A percentile compares a stretch with the other conserved stretches of the same genome.
These are phyloP conservation scores for Silene uniflora DNA, from an alignment of 148 eudicot species.

Conservation along the genomic window DNA sequence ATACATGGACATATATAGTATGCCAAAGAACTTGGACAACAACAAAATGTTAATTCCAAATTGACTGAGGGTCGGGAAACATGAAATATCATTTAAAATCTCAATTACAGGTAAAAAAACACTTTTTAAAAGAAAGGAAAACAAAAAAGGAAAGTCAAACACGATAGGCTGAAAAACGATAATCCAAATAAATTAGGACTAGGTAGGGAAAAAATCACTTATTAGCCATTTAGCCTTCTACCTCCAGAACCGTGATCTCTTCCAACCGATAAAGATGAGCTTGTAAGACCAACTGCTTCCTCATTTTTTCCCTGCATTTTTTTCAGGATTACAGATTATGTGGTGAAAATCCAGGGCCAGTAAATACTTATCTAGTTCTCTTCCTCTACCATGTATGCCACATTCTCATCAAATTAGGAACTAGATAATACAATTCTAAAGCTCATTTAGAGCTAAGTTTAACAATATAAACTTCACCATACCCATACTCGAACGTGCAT, in stretches of 20 bases:
- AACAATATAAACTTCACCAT: not conserved
- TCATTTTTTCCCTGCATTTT: conserved; percentile 43
- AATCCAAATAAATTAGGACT: not conserved
- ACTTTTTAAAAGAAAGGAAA: not conserved
- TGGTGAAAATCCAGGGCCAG: not conserved
- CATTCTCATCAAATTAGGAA: not conserved
- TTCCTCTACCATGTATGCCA: not conserved
- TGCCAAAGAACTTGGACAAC: not conserved
- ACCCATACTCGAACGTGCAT: not conserved
- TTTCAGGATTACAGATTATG: conserved; percentile 5
- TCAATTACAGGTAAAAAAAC: not conserved
- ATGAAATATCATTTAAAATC: too few relatives aligned
- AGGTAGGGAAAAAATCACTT: not conserved
- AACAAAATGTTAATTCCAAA: too few relatives aligned
- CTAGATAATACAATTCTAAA: not conserved
- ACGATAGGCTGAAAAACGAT: not conserved
- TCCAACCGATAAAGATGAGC: conserved; percentile 31
- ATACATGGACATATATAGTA: not conserved
- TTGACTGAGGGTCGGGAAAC: too few relatives aligned
- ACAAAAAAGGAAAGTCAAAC: not conserved
- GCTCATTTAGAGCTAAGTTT: not conserved
- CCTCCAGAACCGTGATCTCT: conserved; percentile 25
- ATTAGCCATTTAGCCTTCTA: not conserved
- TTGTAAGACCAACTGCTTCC: conserved; percentile 40
- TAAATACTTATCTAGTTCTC: not conserved